Conservation (phyloP, 495 filamentous ascomycete species). For the Penicillium bialowiezense region DNA sequence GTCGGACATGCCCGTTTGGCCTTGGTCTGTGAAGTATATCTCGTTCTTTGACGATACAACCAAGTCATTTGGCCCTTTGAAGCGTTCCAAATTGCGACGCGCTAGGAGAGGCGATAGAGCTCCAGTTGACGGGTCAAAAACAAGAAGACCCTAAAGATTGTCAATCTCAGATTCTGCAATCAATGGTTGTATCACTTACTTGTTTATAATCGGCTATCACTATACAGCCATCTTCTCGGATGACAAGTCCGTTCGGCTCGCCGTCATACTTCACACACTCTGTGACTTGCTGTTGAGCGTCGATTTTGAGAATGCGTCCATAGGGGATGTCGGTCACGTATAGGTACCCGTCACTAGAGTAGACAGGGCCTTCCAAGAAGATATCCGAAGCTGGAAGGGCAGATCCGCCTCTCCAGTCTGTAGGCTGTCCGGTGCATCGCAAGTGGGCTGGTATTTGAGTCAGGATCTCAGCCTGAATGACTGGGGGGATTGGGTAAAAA, state of each 20-base stretch:
- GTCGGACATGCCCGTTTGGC: conserved; percentile 30
- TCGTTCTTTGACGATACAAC: conserved; percentile 19
- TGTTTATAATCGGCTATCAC: conserved; percentile 30
- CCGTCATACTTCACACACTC: conserved; percentile 24
- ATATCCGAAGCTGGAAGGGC: conserved; percentile 16
- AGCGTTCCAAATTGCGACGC: conserved; percentile 27
- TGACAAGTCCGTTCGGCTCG: conserved; percentile 26
- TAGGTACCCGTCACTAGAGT: conserved; percentile 11
- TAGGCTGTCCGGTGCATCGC: conserved; percentile 16
- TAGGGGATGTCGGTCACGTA: conserved; percentile 28
- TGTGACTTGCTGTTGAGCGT: conserved; percentile 10
- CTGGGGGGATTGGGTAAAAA: conserved; percentile 20
- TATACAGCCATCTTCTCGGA: conserved; percentile 18
- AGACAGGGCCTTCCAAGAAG: conserved; percentile 24
- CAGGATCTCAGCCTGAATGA: conserved; percentile 20
- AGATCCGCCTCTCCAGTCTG: conserved; percentile 19
- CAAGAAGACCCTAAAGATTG: conserved; percentile 15
- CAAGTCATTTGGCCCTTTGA: conserved; percentile 33
- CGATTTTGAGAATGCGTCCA: conserved; percentile 28
- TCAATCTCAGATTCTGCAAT: neutral
- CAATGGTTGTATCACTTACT: conserved; percentile 1
- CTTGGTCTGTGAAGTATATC: conserved; percentile 33
- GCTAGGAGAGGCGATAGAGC: conserved; percentile 9
- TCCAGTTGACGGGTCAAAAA: conserved; percentile 13
- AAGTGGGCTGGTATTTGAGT: conserved; percentile 14